Evolutionary conservation across 2,329 filamentous ascomycete species (phyloP).

Genomic region (Boeremia exigua): DNA sequence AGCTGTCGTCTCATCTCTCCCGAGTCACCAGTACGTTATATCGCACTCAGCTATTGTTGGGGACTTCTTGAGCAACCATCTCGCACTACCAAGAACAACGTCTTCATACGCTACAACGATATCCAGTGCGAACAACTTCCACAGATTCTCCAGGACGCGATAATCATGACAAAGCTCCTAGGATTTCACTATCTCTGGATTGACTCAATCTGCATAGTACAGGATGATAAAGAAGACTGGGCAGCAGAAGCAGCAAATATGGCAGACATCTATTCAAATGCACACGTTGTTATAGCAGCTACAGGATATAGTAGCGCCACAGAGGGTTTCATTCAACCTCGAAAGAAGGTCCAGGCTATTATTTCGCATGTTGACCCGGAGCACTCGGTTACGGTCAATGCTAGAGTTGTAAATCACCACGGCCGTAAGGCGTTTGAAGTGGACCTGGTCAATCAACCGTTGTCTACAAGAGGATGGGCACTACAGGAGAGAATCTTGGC

Average conservation of each 20-base stretch:
- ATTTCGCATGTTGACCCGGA: not conserved
- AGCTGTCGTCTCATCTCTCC: not conserved
- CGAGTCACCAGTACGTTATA: not conserved
- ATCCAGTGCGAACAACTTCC: not conserved
- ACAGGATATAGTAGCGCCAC: not conserved
- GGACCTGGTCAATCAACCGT: not conserved
- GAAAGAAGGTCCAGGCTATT: not conserved
- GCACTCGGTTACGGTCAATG: not conserved
- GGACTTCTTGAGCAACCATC: conserved; percentile 13
- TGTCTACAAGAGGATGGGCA: conserved; percentile 10
- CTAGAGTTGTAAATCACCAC: not conserved
- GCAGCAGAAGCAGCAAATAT: conserved; percentile 21
- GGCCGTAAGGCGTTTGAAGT: not conserved
- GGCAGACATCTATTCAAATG: conserved; percentile 20
- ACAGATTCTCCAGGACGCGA: conserved; percentile 11
- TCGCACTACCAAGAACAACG: conserved; percentile 5
- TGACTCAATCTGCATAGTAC: conserved; percentile 28
- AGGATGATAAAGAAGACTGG: conserved; percentile 25
- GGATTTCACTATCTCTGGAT: conserved; percentile 26
- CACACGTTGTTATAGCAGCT: conserved; percentile 22
- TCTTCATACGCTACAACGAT: not conserved
- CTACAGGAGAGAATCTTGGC: conserved; percentile 11
- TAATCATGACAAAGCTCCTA: conserved; percentile 5
- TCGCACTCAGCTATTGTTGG: conserved; percentile 27
- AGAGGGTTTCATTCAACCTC: not conserved